phyloP scores from a whole-genome alignment of 305 asterid species.

The Fraxinus paxiana region DNA sequence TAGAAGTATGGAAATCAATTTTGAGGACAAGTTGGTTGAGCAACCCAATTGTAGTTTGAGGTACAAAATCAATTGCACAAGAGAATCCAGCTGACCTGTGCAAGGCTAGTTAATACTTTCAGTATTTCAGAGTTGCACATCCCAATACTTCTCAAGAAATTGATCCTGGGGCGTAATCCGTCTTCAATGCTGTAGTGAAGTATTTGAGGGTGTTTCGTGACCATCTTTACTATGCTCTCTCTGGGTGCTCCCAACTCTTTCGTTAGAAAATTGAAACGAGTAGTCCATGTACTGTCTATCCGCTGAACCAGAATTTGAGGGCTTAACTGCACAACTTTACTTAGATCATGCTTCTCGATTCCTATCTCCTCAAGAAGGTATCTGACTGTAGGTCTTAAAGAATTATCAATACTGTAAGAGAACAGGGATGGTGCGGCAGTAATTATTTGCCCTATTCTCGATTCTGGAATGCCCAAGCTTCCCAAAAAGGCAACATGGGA shows the following conservation, averaged over 20 bases:
- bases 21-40: neutral
- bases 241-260: slow-evolving; percentile 84
- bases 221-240: slow-evolving; percentile 87
- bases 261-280: slow-evolving; percentile 66
- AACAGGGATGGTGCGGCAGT: slow-evolving; percentile 82
- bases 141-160: slow-evolving; percentile 78
- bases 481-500: slow-evolving; percentile 69
- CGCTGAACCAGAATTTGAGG: slow-evolving; percentile 96
- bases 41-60: slow-evolving; percentile 13
- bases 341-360: slow-evolving; percentile 56
- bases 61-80: slow-evolving; percentile 14
- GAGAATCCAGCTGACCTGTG: slow-evolving; percentile 60
- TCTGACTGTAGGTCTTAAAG: slow-evolving; percentile 75
- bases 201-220: slow-evolving; percentile 82
- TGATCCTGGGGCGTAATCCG: slow-evolving; percentile 74
- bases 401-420: slow-evolving; percentile 83
- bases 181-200: slow-evolving; percentile 90
- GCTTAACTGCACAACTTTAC: slow-evolving; percentile 90
- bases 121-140: slow-evolving; percentile 65
- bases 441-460: slow-evolving; percentile 80
- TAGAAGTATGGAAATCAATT: neutral
- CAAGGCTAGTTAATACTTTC: slow-evolving; percentile 77
- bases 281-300: slow-evolving; percentile 68
- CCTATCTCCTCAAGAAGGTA: slow-evolving; percentile 86
- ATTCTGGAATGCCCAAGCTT: slow-evolving; percentile 73